Percentiles rank a stretch among this genome's conserved stretches.
Conservation (phyloP, 345 rosid genomes). For the Hibiscus tridactylites region DNA sequence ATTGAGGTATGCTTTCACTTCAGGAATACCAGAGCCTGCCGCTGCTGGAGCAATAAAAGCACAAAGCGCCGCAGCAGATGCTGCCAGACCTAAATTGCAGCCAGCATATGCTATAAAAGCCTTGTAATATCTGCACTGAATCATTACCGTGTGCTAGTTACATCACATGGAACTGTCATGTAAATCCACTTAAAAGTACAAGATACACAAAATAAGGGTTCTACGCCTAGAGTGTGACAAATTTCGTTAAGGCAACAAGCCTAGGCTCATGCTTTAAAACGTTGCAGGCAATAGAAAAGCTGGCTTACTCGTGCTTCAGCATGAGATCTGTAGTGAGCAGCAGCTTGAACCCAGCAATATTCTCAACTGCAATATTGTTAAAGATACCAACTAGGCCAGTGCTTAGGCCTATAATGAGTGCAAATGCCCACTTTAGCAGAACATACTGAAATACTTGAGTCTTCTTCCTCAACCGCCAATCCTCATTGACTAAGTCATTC, state of each 20-base stretch:
- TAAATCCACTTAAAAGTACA: no score
- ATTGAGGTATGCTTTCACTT: conserved; percentile 51
- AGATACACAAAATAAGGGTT: no score
- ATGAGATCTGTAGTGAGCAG: conserved; percentile 26
- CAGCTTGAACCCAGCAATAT: conserved; percentile 38
- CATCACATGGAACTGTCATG: no score
- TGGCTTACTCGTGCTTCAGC: conserved; percentile 21
- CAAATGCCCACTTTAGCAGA: conserved; percentile 11
- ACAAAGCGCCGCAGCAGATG: conserved; percentile 30
- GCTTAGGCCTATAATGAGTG: neutral
- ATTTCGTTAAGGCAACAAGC: no score
- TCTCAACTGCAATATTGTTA: conserved; percentile 33
- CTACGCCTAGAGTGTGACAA: no score
- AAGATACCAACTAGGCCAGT: conserved; percentile 34
- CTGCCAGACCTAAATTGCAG: conserved; percentile 28
- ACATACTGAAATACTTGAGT: conserved; percentile 35
- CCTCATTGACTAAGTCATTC: conserved; percentile 39
- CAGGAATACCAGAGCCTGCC: conserved; percentile 47
- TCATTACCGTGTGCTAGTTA: conserved; percentile 3
- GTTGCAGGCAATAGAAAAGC: neutral
- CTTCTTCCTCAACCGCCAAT: conserved; percentile 38
- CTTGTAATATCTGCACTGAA: conserved; percentile 31
- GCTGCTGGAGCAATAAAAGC: conserved; percentile 42
- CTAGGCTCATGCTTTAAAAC: no score
- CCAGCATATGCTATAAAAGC: conserved; percentile 29